Conservation (phyloP, 2,329 filamentous ascomycete species). For the Paecilomyces niveus region DNA sequence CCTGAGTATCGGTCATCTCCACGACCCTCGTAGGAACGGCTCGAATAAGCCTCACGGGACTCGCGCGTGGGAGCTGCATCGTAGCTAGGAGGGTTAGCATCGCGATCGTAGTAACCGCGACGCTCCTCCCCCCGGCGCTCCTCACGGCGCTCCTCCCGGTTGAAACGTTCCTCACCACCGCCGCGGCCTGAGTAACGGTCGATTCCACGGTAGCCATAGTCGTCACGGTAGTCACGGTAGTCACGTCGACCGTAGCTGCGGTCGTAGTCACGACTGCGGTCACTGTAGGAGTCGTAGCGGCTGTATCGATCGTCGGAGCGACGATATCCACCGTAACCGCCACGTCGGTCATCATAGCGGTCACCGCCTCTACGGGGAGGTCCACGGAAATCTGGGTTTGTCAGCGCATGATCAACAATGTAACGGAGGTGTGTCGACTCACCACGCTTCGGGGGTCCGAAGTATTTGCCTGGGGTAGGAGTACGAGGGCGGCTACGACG, state of each 20-base stretch:
- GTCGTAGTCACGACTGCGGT: conserved; percentile 41
- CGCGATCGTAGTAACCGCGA: conserved; percentile 48
- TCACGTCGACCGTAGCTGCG: conserved; percentile 45
- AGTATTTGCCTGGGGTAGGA: conserved; percentile 97
- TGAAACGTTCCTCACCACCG: conserved; percentile 46
- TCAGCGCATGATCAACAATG: neutral
- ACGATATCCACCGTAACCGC: conserved; percentile 43
- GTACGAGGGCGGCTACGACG: conserved; percentile 90
- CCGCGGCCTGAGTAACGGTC: conserved; percentile 41
- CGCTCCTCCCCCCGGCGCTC: conserved; percentile 44
- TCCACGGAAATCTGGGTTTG: conserved; percentile 33
- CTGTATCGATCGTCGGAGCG: conserved; percentile 38
- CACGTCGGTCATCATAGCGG: conserved; percentile 48
- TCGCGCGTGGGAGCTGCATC: conserved; percentile 34
- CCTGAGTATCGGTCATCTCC: conserved; percentile 32
- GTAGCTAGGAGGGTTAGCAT: conserved; percentile 44
- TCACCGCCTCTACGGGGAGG: conserved; percentile 39
- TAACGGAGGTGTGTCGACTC: conserved; percentile 29
- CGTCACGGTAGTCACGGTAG: conserved; percentile 38
- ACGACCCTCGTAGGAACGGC: conserved; percentile 32
- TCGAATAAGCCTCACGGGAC: conserved; percentile 24
- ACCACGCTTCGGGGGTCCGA: conserved; percentile 96
- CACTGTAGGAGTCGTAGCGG: conserved; percentile 43
- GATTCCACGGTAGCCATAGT: conserved; percentile 33
- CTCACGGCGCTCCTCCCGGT: conserved; percentile 24